Percentiles rank a stretch among this genome's conserved stretches.
Evolutionary conservation across 2,329 filamentous ascomycete species (phyloP).

Genomic region (Monosporascus sp.): DNA sequence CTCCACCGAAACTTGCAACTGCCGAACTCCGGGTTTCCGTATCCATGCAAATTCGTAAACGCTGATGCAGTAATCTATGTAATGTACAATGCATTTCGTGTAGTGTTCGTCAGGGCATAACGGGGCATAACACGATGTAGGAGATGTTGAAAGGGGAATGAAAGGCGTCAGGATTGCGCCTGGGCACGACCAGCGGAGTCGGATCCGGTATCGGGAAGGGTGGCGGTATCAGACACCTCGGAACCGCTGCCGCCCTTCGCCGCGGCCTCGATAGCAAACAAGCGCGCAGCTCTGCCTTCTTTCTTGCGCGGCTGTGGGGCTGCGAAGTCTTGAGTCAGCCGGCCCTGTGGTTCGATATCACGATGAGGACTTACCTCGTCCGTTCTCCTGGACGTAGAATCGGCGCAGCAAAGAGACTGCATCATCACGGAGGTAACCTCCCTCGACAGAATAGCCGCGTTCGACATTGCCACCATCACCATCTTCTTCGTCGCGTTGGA

Average conservation of each 20-base stretch:
- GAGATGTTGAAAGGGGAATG: background rate
- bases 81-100: background rate
- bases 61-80: background rate
- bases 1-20: background rate
- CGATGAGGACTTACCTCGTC: conserved; percentile 57
- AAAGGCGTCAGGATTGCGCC: background rate
- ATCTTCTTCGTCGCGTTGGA: conserved; percentile 28
- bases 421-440: conserved; percentile 84
- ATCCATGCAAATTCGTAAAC: background rate
- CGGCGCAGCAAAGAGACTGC: conserved; percentile 86
- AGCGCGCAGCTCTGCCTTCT: conserved; percentile 28
- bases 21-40: background rate
- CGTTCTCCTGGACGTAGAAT: conserved; percentile 98
- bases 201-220: conserved; percentile 12
- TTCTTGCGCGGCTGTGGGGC: conserved; percentile 31
- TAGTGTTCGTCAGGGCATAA: background rate
- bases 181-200: background rate
- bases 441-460: conserved; percentile 72
- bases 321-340: conserved; percentile 12
- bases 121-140: background rate
- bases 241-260: conserved; percentile 16
- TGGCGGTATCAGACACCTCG: conserved; percentile 20
- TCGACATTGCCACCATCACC: conserved; percentile 67
- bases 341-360: background rate
- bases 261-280: conserved; percentile 25